Evolutionary conservation across 2,329 filamentous ascomycete species (phyloP), one percentile per base, ranked within the genome.

Genomic region (Claviceps spartinae): DNA sequence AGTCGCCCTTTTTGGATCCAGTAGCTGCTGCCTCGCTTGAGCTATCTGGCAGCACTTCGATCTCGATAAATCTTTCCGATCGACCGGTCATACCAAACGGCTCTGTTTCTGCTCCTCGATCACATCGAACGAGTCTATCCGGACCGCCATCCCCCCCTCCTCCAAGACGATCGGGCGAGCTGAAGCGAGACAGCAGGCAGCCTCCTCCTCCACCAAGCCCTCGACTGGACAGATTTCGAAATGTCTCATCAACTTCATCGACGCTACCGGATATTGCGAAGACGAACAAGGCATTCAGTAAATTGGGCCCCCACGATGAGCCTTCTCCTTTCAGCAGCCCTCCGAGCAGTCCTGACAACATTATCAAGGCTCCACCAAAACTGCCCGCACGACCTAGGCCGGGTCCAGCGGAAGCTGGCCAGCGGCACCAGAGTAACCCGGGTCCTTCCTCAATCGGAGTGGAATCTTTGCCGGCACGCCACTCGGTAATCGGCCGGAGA

Each of bases 251-350:
- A 2, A 61, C 60, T 37, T 52, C 56, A 11, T 44, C 51, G 2
- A 47, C 52, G 5, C 20, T 55, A n/a, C 49, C 60, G 11, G 54
- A 60, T 14, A 11, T 53, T 2, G 54, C 46, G 20, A 55, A 48
- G 20, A 56, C 41, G 26, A 57, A 38, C 34, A 54, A 50, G 30
- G 41, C 54, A n/a, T 36, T 40, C 6, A 55, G 49, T 2, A 62
- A 53, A 49, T 47, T 55, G 5, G 56, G 55, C 9, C 56, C 65
- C 5, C 57, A 59, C 0, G 65, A 72, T 55, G 69, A 72, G 61
- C 63, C 82, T 0, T 95, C 91, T 1, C 90, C 91, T 0, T 95
- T 96, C 63, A 89, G 76, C 61, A 95, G 88, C 38, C 89, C 89
- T 18, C 88, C 90, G 0, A 83, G 81, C 58, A 91, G 85, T 62